Evolutionary conservation across 75 land plant species (phyloP), one percentile per base, ranked within the genome.

Genomic region (Cupressus sempervirens): DNA sequence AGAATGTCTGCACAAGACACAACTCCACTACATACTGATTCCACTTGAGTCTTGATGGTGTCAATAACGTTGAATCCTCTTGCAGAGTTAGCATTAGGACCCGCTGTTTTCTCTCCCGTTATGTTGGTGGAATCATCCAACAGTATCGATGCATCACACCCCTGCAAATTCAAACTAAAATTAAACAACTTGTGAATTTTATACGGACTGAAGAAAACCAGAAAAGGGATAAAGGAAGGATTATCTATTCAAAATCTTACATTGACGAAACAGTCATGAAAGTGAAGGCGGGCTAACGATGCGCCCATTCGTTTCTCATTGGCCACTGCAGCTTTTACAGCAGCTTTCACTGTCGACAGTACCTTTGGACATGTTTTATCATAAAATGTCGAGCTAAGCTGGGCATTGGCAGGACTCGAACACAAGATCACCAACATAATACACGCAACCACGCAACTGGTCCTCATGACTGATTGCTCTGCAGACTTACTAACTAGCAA

Each of bases 141-240:
- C 13, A 85, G 41, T 18, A 85, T n/a, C 1, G 86, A 85, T 0
- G 53, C 86, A 85, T 85, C 86, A 50, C 86, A 85, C 23, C 86
- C 86, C 76, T 74, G 67, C 67, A 26, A 35, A 73, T 13, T 13
- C 4, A 34, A 34, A 32, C 76, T 3, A 34, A 3, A 1, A 35
- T 13, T 35, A 2, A 34, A 13, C 1, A 73, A 73, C 30, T 68
- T 7, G 72, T 68, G 72, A 68, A 10, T 26, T 68, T 11, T 10
- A 48, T 48, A 48, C 9, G 50, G 10, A 48, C 50, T 8, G 9
- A 0, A 43, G 45, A 43, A 4, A 43, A 43, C 45, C 50, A 48
- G 11, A 9, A 0, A 48, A 48, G 1, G 16, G 10, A 20, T n/a
- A 62, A 26, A 4, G 20, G n/a, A 62, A 20, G n/a, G 23, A 7